Conservation (phyloP, 352 stramenopile species). For the Phytopythium cucurbitacearum region DNA sequence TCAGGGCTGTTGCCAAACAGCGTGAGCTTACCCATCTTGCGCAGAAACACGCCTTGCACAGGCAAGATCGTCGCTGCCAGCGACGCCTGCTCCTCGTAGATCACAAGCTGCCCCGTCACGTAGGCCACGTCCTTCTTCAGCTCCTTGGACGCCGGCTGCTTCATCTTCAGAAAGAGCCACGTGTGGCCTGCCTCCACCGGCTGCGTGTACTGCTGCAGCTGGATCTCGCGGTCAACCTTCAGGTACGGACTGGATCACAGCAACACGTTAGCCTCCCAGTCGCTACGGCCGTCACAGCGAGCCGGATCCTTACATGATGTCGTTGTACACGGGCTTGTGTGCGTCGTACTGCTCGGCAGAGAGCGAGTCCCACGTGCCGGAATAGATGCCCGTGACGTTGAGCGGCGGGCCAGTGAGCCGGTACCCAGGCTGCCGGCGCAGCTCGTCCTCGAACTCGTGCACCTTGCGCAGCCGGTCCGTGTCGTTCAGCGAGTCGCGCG, state of each 20-base stretch:
- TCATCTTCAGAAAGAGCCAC: conserved; percentile 84
- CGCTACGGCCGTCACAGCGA: not conserved
- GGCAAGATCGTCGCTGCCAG: conserved; percentile 75
- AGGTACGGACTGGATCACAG: conserved; percentile 46
- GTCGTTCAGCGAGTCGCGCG: conserved; percentile 55
- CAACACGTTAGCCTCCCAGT: conserved; percentile 3
- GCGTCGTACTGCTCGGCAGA: conserved; percentile 52
- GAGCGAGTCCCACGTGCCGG: conserved; percentile 61
- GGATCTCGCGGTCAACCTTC: conserved; percentile 66
- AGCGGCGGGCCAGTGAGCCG: conserved; percentile 26
- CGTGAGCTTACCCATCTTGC: conserved; percentile 64
- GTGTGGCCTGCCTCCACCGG: conserved; percentile 65
- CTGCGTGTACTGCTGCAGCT: conserved; percentile 74
- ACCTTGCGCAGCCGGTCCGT: conserved; percentile 48
- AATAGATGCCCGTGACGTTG: conserved; percentile 82
- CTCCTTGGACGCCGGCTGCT: conserved; percentile 61
- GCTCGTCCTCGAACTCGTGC: conserved; percentile 40
- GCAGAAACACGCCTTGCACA: conserved; percentile 79
- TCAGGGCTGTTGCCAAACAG: conserved; percentile 83
- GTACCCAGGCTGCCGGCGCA: conserved; percentile 49
- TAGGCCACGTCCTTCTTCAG: conserved; percentile 67
- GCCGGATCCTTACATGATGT: conserved; percentile 49
- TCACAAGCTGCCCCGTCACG: conserved; percentile 75
- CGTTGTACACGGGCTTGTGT: conserved; percentile 45
- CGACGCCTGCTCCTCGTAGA: conserved; percentile 79